Evolutionary conservation across 2,329 filamentous ascomycete genomes (phyloP), one percentile per base, ranked within the genome.

Genomic region (Pyrenochaeta sp.): DNA sequence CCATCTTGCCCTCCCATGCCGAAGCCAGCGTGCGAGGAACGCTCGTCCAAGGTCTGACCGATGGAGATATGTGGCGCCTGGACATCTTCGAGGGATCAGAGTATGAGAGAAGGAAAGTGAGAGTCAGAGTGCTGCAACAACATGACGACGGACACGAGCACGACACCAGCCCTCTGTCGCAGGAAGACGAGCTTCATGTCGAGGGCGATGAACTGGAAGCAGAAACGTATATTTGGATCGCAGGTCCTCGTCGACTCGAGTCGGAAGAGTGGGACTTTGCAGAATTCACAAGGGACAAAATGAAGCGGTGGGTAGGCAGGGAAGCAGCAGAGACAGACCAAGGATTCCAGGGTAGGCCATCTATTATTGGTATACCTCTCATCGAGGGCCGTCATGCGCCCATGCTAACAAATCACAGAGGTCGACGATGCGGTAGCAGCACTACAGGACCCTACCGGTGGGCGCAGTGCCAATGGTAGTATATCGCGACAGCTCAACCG

Each of bases 191-290:
- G 40, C 66, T 72, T 1, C 64, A 69, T 32, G 51, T 58, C 0
- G 78, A 81, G 46, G 69, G 67, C 10, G 71, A 74, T 19, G 76
- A 80, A 47, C 72, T 83, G 1, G 74, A 79, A 56, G 79, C 73
- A 54, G 83, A 78, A 68, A 82, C 66, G 27, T 84, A 83, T 50
- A 84, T 91, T 6, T 86, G 84, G 73, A 75, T 82, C 61, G 76
- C 82, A 15, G 67, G 77, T 44, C 59, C 69, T 45, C 59, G 79
- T 9, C 56, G 78, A 0, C 79, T 98, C 19, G 92, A 96, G 76
- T 81, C 85, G 32, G 78, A 81, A 24, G 93, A 97, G 76, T 98
- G 94, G 94, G 91, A 96, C 75, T 95, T 93, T 79, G 88, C 89
- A 47, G 87, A 91, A 62, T 98, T 97, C 74, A 87, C 90, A 60